Base-by-base conservation (phyloP, 208 protist species). In the Giardia duodenalis region DNA sequence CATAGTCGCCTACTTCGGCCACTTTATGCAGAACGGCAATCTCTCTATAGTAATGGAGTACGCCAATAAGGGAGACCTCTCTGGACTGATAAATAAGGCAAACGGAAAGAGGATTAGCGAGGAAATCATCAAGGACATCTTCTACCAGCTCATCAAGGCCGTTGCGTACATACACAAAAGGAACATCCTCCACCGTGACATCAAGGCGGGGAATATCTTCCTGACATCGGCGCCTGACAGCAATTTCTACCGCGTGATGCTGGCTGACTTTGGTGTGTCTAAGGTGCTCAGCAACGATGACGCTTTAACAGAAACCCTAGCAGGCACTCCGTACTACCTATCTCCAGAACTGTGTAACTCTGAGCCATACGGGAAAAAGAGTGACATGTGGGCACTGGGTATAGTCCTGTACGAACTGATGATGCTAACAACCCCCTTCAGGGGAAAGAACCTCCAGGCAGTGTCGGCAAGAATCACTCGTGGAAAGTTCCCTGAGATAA, bases 331-430 rank as follows among this genome's bases (percentile, higher is more conserved):
- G 10, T 95, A 95, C 92, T 98, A 98, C 93, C 95, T 98, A 0
- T 97, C 96, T 0, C 97, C 97, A 0, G 97, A 98, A 93, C 96
- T 98, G 94, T 94, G 97, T 10, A 95, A 96, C 0, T 94, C 96
- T 94, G 96, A 97, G 93, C 92, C 93, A 47, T 97, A 96, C 96
- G 97, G 96, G 93, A 97, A 96, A 93, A 97, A 92, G 43, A 48
- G 42, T 92, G 89, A 92, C 43, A 46, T 92, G 4, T 92, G 89
- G 89, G 89, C 89, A 2, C 45, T 92, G 10, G 89, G 89, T 22
- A 48, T 30, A 42, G 43, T 92, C 4, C 89, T 92, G 3, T 92
- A 92, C 46, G 95, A 96, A 92, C 93, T 96, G 47, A 93, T 93
- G 0, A 96, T 94, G 3, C 57, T 95, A 39, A 48, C 88, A 67